These are phyloP conservation scores for Colletotrichum sp. DNA, from an alignment of 2,329 filamentous ascomycete species.

Conservation along the genomic window DNA sequence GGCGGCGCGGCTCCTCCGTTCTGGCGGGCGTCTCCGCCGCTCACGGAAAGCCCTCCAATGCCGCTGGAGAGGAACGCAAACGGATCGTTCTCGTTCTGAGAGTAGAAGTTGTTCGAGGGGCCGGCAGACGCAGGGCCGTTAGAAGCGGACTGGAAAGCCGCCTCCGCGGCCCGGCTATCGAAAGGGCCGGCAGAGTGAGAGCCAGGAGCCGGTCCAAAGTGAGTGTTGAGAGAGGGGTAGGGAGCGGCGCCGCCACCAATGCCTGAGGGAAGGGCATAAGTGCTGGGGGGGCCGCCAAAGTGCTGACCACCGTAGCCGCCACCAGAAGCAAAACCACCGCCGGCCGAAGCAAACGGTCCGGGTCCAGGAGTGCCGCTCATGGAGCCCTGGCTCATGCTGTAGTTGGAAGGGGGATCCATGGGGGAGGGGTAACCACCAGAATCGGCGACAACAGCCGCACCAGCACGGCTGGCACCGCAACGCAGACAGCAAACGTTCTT, in stretches of 20 bases:
- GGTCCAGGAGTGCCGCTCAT: slow-evolving; percentile 85
- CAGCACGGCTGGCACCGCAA: slow-evolving; percentile 92
- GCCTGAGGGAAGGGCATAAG: slow-evolving; percentile 87
- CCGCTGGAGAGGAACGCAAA: slow-evolving; percentile 81
- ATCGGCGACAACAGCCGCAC: slow-evolving; percentile 92
- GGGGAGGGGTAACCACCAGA: slow-evolving; percentile 88
- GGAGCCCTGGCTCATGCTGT: slow-evolving; percentile 85
- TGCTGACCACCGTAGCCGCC: slow-evolving; percentile 70
- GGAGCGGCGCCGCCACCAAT: slow-evolving; percentile 79
- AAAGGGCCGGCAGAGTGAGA: slow-evolving; percentile 87
- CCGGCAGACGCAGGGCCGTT: slow-evolving; percentile 81
- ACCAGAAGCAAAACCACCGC: slow-evolving; percentile 62
- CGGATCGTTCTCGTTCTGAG: slow-evolving; percentile 71
- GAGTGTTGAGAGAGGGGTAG: slow-evolving; percentile 83
- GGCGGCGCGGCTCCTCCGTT: slow-evolving; percentile 63
- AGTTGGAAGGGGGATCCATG: slow-evolving; percentile 85
- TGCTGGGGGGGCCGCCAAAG: slow-evolving; percentile 86
- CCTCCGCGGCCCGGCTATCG: slow-evolving; percentile 91
- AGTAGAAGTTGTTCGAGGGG: slow-evolving; percentile 74
- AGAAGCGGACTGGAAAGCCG: slow-evolving; percentile 88
- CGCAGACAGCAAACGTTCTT: slow-evolving; percentile 99
- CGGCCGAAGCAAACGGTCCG: slow-evolving; percentile 74
- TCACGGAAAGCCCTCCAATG: slow-evolving; percentile 75
- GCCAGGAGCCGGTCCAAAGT: slow-evolving; percentile 77
- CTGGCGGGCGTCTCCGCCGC: slow-evolving; percentile 67